A percentile compares a stretch with the other conserved stretches of the same genome.
Evolutionary conservation across 441 rosid species (phyloP).

Genomic region (Jatropha podagrica): DNA sequence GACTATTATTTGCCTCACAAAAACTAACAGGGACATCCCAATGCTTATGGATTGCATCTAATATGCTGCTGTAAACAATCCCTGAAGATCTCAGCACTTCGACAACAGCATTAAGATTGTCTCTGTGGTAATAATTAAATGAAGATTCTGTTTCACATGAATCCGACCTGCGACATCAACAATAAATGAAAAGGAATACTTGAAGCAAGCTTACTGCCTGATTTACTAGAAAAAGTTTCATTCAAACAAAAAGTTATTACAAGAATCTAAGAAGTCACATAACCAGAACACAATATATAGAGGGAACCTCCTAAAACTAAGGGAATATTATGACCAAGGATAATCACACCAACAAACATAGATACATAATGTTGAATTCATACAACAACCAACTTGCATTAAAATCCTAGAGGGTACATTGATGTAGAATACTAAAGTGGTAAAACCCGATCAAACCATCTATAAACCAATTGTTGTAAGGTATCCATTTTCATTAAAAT

Average conservation of each 20-base stretch:
- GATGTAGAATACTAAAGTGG: background rate
- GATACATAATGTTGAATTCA: background rate
- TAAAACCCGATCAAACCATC: background rate
- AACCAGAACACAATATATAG: background rate
- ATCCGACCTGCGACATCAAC: constrained; percentile 70
- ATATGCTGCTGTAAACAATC: constrained; percentile 46
- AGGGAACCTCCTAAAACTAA: background rate
- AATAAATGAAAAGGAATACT: constrained; percentile 24
- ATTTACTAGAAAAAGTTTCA: background rate
- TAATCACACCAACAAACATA: background rate
- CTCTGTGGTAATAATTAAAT: constrained; percentile 59
- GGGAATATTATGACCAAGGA: background rate
- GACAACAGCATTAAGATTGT: constrained; percentile 57
- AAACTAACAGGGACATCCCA: constrained; percentile 52
- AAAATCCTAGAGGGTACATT: background rate
- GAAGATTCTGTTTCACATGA: constrained; percentile 44
- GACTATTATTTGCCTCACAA: constrained; percentile 36
- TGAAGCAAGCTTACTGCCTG: constrained; percentile 16
- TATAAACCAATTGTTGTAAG: background rate
- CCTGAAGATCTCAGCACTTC: constrained; percentile 64
- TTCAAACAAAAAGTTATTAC: background rate
- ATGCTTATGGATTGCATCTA: constrained; percentile 59
- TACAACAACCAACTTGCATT: background rate
- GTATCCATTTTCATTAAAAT: background rate
- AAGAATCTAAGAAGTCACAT: background rate